These are phyloP conservation scores for Aureococcus anophagefferens DNA, from an alignment of 108 stramenopile genomes.

Conservation along the genomic window DNA sequence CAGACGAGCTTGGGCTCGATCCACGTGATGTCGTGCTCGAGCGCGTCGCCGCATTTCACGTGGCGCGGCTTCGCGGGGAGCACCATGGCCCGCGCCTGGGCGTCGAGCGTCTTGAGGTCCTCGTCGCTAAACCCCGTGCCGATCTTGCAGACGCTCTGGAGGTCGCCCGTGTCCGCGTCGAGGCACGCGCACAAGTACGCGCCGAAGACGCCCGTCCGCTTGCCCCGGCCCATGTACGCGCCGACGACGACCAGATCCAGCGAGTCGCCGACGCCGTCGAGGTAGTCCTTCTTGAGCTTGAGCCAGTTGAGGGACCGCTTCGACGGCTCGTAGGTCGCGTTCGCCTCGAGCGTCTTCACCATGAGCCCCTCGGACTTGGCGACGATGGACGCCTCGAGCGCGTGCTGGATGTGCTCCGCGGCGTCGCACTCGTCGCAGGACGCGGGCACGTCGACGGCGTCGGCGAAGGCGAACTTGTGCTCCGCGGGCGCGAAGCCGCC, in stretches of 20 bases:
- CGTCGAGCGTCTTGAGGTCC: slow-evolving; percentile 21
- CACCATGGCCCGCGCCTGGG: slow-evolving; percentile 43
- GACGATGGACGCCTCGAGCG: slow-evolving; percentile 87
- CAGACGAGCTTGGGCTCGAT: slow-evolving; percentile 89
- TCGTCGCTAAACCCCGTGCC: slow-evolving; percentile 99
- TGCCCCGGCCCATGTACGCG: slow-evolving; percentile 87
- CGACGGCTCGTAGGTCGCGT: slow-evolving; percentile 87
- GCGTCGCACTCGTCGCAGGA: slow-evolving; percentile 58
- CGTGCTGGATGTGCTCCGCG: slow-evolving; percentile 60
- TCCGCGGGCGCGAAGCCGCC: slow-evolving; percentile 68
- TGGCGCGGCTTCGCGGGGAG: slow-evolving; percentile 43
- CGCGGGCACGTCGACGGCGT: slow-evolving; percentile 41
- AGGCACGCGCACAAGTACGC: slow-evolving; percentile 97
- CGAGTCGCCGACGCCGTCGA: slow-evolving; percentile 94
- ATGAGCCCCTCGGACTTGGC: slow-evolving; percentile 98
- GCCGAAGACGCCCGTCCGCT: slow-evolving; percentile 87
- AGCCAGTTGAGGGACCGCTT: slow-evolving; percentile 95
- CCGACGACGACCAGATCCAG: slow-evolving; percentile 97
- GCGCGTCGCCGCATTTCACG: slow-evolving; percentile 33
- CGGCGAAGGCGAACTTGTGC: slow-evolving; percentile 82
- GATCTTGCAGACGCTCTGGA: slow-evolving; percentile 96
- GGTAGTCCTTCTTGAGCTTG: slow-evolving; percentile 99
- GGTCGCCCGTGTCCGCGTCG: slow-evolving; percentile 87
- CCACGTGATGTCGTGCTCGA: slow-evolving; percentile 87
- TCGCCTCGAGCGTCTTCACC: slow-evolving; percentile 92